Base-by-base conservation (phyloP, 2,329 filamentous ascomycete genomes). In the Parasarocladium wereldwijsianum region DNA sequence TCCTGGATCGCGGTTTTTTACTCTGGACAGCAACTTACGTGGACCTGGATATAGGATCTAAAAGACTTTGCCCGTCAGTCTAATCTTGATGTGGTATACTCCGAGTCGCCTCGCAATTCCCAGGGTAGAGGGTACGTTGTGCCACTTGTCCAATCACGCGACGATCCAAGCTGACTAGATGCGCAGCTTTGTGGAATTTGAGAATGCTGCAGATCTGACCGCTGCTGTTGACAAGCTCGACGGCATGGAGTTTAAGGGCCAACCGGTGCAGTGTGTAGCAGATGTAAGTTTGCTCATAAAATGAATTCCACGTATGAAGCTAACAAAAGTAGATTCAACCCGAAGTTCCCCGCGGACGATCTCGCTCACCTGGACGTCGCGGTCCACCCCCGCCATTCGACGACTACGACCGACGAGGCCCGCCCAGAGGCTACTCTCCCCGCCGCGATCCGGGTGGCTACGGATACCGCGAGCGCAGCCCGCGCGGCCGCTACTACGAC, bases 61-160 rank as follows among this genome's bases (percentile, higher is more conserved):
- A 98, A 98, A 81, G 90, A 98, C 57, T 98, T 98, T 60, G 90
- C 90, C 38, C 85, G 90, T 52, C 83, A 92, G 57, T 92, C 87
- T 55, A 85, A 85, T 57, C 72, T 93, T 57, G 90, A 96, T 55
- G 90, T 98, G 41, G 90, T 98, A 48, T 98, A 93, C 56, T 94
- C 86, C 41, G 90, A 98, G 62, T 92, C 92, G 36, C 79, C 77
- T 45, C 85, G 87, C 47, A 86, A 93, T 52, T 80, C 79, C 42
- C 84, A 92, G 53, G 84, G 85, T 41, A 83, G 81, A 71, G 87
- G 87, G 85, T 93, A 58, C 58, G 79, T 65, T 26, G 10, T 19
- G 16, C 24, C 8, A 19, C 24, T 6, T 3, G 3, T 10, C 17
- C 13, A 39, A 40, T 32, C 43, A 32, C 14, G 23, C 17, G 34